Conservation (phyloP, 441 rosid genomes). For the Melastoma candidum region DNA sequence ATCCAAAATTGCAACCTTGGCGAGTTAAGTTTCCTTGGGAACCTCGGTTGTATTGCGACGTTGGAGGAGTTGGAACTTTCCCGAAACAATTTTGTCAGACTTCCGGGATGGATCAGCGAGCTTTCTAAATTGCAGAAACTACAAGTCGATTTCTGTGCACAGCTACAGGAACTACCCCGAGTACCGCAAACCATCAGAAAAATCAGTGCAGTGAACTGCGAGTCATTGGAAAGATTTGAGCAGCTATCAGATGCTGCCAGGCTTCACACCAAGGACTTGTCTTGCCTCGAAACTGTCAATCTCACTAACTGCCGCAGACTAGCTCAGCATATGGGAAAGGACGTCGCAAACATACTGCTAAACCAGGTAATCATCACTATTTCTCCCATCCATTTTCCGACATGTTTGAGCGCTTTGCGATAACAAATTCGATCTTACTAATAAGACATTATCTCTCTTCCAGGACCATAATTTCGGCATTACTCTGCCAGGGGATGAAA, state of each 20-base stretch:
- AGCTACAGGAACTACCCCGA: conserved; percentile 9
- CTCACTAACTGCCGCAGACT: conserved; percentile 13
- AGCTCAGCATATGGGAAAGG: conserved; percentile 9
- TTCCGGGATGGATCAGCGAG: conserved; percentile 15
- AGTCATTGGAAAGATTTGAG: conserved; percentile 12
- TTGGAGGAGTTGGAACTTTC: conserved; percentile 14
- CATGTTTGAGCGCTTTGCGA: neutral
- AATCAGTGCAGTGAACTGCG: conserved; percentile 10
- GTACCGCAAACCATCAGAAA: conserved; percentile 12
- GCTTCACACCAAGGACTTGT: conserved; percentile 10
- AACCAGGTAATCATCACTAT: conserved; percentile 8
- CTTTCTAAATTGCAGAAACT: conserved; percentile 10
- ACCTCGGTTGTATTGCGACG: conserved; percentile 7
- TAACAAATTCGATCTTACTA: neutral
- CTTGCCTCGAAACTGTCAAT: conserved; percentile 5
- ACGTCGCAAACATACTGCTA: conserved; percentile 11
- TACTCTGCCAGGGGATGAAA: conserved; percentile 12
- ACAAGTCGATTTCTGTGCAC: conserved; percentile 5
- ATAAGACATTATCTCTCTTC: neutral
- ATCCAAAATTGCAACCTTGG: conserved; percentile 14
- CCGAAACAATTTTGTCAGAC: conserved; percentile 9
- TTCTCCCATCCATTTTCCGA: neutral
- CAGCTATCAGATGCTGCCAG: conserved; percentile 9
- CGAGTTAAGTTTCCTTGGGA: conserved; percentile 8
- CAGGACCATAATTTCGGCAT: conserved; percentile 12